Evolutionary conservation across 371 early-diverging fungal genomes (phyloP).

Genomic region (Sporodiniella umbellata): DNA sequence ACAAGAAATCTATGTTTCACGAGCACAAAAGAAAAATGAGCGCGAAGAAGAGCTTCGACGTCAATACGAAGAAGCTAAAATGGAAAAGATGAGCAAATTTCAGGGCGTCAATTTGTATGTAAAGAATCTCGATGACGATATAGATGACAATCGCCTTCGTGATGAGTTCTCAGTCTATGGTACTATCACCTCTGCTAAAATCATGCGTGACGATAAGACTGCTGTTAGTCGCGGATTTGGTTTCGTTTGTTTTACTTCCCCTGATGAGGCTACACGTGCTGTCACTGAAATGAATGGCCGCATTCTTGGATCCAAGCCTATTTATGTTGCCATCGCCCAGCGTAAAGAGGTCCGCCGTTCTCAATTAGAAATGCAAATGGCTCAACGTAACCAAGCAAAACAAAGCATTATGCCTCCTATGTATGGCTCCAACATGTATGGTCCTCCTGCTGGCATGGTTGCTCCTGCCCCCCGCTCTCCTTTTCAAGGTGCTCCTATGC

Average conservation of each 20-base stretch:
- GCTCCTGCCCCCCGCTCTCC: constrained; percentile 12
- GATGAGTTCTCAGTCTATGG: constrained; percentile 88
- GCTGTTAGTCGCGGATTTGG: constrained; percentile 63
- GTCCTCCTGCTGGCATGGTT: constrained; percentile 21
- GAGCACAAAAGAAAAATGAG: constrained; percentile 94
- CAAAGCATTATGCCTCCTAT: background rate
- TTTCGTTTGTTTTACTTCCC: constrained; percentile 74
- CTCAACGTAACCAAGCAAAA: constrained; percentile 68
- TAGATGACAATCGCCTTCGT: constrained; percentile 82
- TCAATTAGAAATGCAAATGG: constrained; percentile 81
- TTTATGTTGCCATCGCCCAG: constrained; percentile 91
- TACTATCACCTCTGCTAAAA: constrained; percentile 84
- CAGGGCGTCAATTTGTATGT: constrained; percentile 92
- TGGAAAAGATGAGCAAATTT: constrained; percentile 85
- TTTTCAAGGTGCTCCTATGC: constrained; percentile 35
- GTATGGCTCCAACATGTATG: background rate
- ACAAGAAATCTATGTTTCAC: constrained; percentile 83
- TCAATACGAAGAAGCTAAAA: constrained; percentile 79
- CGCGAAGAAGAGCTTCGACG: constrained; percentile 85
- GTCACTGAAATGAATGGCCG: constrained; percentile 80
- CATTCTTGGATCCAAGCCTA: constrained; percentile 80
- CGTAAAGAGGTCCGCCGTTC: constrained; percentile 83
- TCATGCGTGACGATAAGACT: constrained; percentile 83
- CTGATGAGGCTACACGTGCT: constrained; percentile 76
- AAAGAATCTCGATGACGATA: constrained; percentile 87